Percentiles rank a stretch among this genome's conserved stretches.
phyloP scores from a whole-genome alignment of 345 rosid species.

The Cardamine chenopodiifolia region DNA sequence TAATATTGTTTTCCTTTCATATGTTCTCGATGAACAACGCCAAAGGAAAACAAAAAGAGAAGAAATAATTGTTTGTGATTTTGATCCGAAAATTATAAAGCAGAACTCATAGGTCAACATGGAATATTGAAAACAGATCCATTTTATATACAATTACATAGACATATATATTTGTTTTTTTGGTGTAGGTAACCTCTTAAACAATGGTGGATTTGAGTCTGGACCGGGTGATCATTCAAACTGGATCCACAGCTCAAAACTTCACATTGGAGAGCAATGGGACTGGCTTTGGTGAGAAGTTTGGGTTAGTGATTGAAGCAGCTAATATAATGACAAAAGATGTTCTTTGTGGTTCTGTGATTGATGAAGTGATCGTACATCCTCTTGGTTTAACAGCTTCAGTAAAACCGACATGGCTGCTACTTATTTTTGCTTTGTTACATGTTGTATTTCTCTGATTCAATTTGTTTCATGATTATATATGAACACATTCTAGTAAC shows the following conservation, averaged over 20 bases:
- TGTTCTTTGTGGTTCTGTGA: constrained; percentile 57
- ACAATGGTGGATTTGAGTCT: constrained; percentile 61
- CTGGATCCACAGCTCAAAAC: constrained; percentile 49
- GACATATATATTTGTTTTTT: not conserved
- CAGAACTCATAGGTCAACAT: not conserved
- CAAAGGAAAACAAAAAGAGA: no score
- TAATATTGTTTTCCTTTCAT: no score
- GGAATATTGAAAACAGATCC: not conserved
- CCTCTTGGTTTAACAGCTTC: constrained; percentile 37
- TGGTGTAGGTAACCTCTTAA: constrained; percentile 51
- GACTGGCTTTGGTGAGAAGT: constrained; percentile 49
- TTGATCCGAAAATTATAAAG: no score
- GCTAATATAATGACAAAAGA: constrained; percentile 52
- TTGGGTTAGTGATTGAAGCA: constrained; percentile 50
- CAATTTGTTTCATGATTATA: constrained; percentile 25
- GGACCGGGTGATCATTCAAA: constrained; percentile 62
- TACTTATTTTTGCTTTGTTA: constrained; percentile 40
- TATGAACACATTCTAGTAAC: constrained; percentile 2
- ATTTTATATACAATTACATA: constrained; percentile 8
- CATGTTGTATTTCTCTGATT: constrained; percentile 38
- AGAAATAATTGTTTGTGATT: no score
- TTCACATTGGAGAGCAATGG: constrained; percentile 54
- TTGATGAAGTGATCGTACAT: constrained; percentile 56
- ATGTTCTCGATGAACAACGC: no score
- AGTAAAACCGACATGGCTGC: constrained; percentile 37